phyloP scores from a whole-genome alignment of 2,329 filamentous ascomycete genomes.

The Talaromyces verruculosus region DNA sequence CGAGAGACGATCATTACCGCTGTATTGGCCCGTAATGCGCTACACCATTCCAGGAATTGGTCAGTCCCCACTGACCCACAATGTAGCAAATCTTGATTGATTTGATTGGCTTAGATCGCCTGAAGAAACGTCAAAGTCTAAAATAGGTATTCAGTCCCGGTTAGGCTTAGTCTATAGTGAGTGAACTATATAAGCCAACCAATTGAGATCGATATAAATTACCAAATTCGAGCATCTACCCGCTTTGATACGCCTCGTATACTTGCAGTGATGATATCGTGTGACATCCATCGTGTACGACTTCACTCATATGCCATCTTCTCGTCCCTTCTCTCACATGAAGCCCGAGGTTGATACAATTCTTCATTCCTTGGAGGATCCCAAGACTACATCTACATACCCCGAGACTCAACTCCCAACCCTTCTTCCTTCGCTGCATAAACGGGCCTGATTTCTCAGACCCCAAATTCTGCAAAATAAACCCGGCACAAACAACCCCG shows the following conservation, averaged over 20 bases:
- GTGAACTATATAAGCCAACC: background rate
- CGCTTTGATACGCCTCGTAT: background rate
- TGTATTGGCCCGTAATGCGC: background rate
- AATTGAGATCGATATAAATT: background rate
- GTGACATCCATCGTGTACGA: background rate
- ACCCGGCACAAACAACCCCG: background rate
- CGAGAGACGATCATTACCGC: background rate
- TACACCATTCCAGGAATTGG: background rate
- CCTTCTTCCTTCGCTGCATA: background rate
- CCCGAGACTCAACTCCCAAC: too few relatives aligned
- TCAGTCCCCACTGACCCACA: background rate
- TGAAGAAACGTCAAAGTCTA: slow-evolving; percentile 10
- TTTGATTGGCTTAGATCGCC: background rate
- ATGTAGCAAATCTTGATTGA: too few relatives aligned
- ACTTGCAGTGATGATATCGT: background rate
- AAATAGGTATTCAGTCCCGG: background rate
- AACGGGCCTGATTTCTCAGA: background rate
- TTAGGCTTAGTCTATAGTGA: background rate
- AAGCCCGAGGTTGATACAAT: background rate
- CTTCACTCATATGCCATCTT: background rate
- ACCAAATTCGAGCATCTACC: background rate
- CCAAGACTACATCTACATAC: background rate
- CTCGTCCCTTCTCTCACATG: background rate
- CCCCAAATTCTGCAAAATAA: background rate
- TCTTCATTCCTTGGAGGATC: background rate